Evolutionary conservation across 352 stramenopile genomes (phyloP).

Genomic region (Phytopythium kandeliae): DNA sequence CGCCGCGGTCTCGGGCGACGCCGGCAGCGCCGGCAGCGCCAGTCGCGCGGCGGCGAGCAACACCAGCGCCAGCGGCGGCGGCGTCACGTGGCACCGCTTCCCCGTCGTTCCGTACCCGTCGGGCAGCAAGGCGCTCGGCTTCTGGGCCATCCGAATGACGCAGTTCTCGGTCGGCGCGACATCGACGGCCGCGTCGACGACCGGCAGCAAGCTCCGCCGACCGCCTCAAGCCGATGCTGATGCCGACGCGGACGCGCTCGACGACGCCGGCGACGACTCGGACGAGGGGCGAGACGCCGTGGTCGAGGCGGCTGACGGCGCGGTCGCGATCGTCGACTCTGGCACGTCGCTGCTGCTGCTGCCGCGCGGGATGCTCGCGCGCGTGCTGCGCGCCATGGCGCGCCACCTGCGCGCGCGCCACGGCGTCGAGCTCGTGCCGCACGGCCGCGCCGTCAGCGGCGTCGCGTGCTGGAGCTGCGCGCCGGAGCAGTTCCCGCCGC

Average conservation of each 20-base stretch:
- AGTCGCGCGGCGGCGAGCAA: no score
- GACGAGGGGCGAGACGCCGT: not conserved
- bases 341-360: conserved; percentile 63
- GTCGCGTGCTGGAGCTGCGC: conserved; percentile 37
- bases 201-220: not conserved
- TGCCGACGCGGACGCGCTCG: conserved; percentile 5
- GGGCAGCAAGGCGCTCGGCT: conserved; percentile 27
- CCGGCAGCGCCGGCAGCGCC: not conserved
- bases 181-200: not conserved
- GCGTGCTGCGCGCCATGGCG: conserved; percentile 28
- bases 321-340: conserved; percentile 54
- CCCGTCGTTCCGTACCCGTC: conserved; percentile 36
- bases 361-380: conserved; percentile 31
- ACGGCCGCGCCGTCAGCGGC: conserved; percentile 28
- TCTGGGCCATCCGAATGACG: conserved; percentile 48
- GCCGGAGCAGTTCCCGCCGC: conserved; percentile 42
- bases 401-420: conserved; percentile 23
- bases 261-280: not conserved
- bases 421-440: conserved; percentile 14
- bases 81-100: conserved; percentile 41
- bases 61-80: conserved; percentile 3
- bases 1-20: not conserved
- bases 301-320: not conserved
- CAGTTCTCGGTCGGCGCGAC: conserved; percentile 20
- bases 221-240: not conserved